A percentile compares a stretch with the other conserved stretches of the same genome.
Evolutionary conservation across 2,329 filamentous ascomycete genomes (phyloP).

Genomic region (Fusarium lyarnte): DNA sequence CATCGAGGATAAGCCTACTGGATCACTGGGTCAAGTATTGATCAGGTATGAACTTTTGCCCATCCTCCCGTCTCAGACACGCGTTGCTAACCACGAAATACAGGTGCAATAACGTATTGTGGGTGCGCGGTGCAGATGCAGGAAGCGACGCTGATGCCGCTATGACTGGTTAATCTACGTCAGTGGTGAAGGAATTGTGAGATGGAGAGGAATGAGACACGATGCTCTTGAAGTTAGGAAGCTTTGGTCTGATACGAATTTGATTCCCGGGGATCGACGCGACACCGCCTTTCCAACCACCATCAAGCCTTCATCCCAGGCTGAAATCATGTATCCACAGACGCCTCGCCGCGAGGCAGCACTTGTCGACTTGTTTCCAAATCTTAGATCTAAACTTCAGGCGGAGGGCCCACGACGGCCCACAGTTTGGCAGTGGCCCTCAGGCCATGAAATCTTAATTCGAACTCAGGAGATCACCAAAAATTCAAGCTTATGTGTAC

Average conservation of each 20-base stretch:
- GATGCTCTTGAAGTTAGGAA: constrained; percentile 1
- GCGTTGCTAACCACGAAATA: background rate
- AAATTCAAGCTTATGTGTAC: too few relatives aligned
- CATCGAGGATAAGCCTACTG: constrained; percentile 86
- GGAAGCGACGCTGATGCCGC: constrained; percentile 63
- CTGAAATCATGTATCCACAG: constrained; percentile 16
- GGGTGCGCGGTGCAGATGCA: constrained; percentile 74
- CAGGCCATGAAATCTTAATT: too few relatives aligned
- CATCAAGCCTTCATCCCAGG: constrained; percentile 9
- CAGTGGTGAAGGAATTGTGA: constrained; percentile 1
- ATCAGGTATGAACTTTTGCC: constrained; percentile 72
- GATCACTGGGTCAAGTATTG: constrained; percentile 86
- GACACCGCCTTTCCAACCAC: constrained; percentile 26
- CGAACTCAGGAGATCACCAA: too few relatives aligned
- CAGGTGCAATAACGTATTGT: constrained; percentile 97
- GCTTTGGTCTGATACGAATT: constrained; percentile 17
- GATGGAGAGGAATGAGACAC: constrained; percentile 15
- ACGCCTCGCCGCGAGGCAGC: background rate
- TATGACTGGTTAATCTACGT: constrained; percentile 62
- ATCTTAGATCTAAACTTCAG: constrained; percentile 14
- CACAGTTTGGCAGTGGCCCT: background rate
- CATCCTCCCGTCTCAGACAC: background rate
- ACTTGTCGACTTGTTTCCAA: constrained; percentile 2
- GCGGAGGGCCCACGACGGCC: background rate
- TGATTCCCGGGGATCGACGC: background rate